phyloP scores from a whole-genome alignment of 257 asterid genomes.

The Lycium ferocissimum region DNA sequence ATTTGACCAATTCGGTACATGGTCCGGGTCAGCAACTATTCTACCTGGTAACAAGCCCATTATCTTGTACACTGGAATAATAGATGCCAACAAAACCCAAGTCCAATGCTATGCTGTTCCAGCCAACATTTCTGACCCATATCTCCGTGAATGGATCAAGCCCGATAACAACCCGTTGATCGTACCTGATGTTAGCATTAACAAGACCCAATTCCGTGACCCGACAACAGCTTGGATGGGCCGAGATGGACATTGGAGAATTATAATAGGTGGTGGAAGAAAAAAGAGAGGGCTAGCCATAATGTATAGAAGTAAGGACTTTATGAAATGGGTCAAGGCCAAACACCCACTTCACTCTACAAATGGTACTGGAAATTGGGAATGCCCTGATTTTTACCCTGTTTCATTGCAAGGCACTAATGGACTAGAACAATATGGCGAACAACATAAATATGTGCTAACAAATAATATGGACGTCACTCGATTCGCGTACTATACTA shows the following conservation, averaged over 20 bases:
- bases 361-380: slow-evolving; percentile 53
- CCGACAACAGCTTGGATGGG: slow-evolving; percentile 67
- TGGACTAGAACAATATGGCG: slow-evolving; percentile 40
- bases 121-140: slow-evolving; percentile 51
- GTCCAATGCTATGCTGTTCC: slow-evolving; percentile 60
- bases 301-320: slow-evolving; percentile 50
- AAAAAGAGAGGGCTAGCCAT: slow-evolving; percentile 41
- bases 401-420: slow-evolving; percentile 33
- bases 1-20: slow-evolving; percentile 50
- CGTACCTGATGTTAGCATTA: slow-evolving; percentile 30
- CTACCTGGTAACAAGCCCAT: slow-evolving; percentile 53
- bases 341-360: slow-evolving; percentile 52
- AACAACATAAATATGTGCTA: slow-evolving; percentile 39
- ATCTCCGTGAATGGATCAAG: slow-evolving; percentile 52
- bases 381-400: slow-evolving; percentile 63
- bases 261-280: slow-evolving; percentile 40
- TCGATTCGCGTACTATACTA: slow-evolving; percentile 55
- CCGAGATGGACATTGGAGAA: slow-evolving; percentile 53
- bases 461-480: slow-evolving; percentile 52
- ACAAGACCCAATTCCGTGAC: slow-evolving; percentile 55
- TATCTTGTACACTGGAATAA: slow-evolving; percentile 56
- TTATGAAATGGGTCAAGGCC: slow-evolving; percentile 53
- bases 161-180: slow-evolving; percentile 56
- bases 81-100: slow-evolving; percentile 41
- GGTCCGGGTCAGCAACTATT: slow-evolving; percentile 63